Evolutionary conservation across 2,329 filamentous ascomycete genomes (phyloP), one percentile per base, ranked within the genome.

Genomic region (Sporothrix euskadiensis): DNA sequence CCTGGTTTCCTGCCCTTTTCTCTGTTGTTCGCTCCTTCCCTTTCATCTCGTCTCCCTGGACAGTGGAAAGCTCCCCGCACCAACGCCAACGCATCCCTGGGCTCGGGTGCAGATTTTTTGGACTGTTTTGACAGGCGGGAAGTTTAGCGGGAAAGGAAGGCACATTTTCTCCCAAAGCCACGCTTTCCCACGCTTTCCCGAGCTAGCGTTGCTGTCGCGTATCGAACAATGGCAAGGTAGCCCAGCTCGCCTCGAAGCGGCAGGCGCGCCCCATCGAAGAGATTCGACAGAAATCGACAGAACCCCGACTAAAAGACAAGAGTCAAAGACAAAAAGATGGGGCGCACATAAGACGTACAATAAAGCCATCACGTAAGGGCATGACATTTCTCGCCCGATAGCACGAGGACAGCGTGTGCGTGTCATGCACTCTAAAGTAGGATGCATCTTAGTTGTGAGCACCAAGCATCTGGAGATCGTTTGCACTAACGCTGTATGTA

Each of bases 391-490:
- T 26, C 6, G 6, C 30, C 26, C 26, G 54, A 39, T 61, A 39
- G 57, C 57, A 61, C 44, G 44, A 49, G 44, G 12, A 39, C 10
- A 61, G 56, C n/a, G 14, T 44, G 41, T 14, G 12, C n/a, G 56
- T 19, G 26, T 35, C 14, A 65, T n/a, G n/a, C 35, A 63, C 19
- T 19, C 35, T 47, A 16, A 26, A 47, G 61, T 65, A 26, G 47
- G 61, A 65, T 65, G 61, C 22, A 44, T 26, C 30, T 39, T 35
- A n/a, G 32, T 61, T 39, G 10, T 6, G 54, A 39, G 19, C 32
- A 61, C 39, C 61, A 30, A 47, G 61, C 61, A 66, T 66, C 61
- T 66, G 39, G 30, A 66, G 61, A 66, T 66, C 61, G 61, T 66
- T 30, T 12, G 16, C 59, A 44, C 59, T 65, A 44, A 65, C n/a